Conservation (phyloP, 2,329 filamentous ascomycete genomes). For the Lecanoromycetidae sp. region DNA sequence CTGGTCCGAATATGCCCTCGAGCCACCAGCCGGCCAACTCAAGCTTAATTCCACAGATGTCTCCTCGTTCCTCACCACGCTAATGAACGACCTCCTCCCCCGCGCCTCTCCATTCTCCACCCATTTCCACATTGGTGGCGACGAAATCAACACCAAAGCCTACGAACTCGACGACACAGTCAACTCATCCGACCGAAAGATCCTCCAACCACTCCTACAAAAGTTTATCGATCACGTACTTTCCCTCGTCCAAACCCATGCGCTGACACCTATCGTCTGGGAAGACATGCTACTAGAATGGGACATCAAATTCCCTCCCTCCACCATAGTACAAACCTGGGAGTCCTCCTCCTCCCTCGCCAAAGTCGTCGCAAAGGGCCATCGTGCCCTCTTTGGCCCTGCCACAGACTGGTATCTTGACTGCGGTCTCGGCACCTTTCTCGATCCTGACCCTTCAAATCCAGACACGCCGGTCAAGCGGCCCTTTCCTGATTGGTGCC, state of each 20-base stretch:
- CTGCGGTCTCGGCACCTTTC: constrained; percentile 19
- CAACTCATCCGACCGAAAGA: constrained; percentile 47
- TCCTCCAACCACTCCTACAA: constrained; percentile 66
- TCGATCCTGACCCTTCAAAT: constrained; percentile 13
- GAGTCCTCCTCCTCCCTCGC: constrained; percentile 25
- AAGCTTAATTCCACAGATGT: constrained; percentile 64
- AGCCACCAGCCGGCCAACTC: constrained; percentile 51
- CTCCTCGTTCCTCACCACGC: constrained; percentile 55
- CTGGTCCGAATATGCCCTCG: constrained; percentile 41
- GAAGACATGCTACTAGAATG: constrained; percentile 73
- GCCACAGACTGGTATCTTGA: constrained; percentile 22
- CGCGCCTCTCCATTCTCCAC: constrained; percentile 54
- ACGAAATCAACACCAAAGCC: constrained; percentile 68
- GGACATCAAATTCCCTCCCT: constrained; percentile 58
- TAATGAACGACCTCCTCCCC: constrained; percentile 65
- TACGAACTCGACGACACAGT: constrained; percentile 63
- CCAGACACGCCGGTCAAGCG: constrained; percentile 11
- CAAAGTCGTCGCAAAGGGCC: constrained; percentile 21
- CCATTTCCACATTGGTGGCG: constrained; percentile 78
- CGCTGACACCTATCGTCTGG: constrained; percentile 67
- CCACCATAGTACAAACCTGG: constrained; percentile 72
- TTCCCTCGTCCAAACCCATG: constrained; percentile 47
- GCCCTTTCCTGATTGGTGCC: constrained; percentile 53
- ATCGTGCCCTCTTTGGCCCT: constrained; percentile 24
- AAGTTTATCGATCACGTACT: constrained; percentile 62